Conservation (phyloP, 2,329 filamentous ascomycete genomes). For the Aureobasidium sp. region DNA sequence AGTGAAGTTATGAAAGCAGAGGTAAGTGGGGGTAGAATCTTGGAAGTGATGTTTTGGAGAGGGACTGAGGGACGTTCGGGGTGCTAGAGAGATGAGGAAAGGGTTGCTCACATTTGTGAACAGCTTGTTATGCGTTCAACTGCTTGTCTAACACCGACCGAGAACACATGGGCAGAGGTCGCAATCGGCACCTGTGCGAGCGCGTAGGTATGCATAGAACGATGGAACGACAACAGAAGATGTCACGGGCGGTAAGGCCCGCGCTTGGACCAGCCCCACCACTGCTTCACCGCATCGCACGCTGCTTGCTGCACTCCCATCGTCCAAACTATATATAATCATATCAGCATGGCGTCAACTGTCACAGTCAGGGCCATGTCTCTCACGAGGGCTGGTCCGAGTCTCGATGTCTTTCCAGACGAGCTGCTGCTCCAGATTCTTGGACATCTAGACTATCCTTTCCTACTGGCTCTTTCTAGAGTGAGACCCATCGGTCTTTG, state of each 20-base stretch:
- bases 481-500: constrained; percentile 25
- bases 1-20: constrained; percentile 3
- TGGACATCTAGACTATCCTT: constrained; percentile 40
- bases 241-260: neutral
- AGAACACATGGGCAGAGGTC: neutral
- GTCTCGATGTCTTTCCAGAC: constrained; percentile 27
- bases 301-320: neutral
- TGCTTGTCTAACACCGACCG: neutral
- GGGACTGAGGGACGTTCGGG: neutral
- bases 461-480: constrained; percentile 38
- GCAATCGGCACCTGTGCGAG: neutral
- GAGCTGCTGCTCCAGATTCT: constrained; percentile 42
- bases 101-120: neutral
- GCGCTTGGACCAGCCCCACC: neutral
- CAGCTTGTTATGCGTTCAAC: neutral
- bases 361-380: neutral
- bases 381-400: neutral
- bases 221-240: neutral
- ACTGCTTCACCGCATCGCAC: constrained; percentile 3
- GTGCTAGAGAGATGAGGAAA: neutral
- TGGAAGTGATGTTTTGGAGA: neutral
- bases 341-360: neutral
- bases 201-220: constrained; percentile 9
- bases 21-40: constrained; percentile 6
- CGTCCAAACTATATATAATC: neutral